Evolutionary conservation across 2,329 filamentous ascomycete species (phyloP).

Genomic region (Coniella lustricola): DNA sequence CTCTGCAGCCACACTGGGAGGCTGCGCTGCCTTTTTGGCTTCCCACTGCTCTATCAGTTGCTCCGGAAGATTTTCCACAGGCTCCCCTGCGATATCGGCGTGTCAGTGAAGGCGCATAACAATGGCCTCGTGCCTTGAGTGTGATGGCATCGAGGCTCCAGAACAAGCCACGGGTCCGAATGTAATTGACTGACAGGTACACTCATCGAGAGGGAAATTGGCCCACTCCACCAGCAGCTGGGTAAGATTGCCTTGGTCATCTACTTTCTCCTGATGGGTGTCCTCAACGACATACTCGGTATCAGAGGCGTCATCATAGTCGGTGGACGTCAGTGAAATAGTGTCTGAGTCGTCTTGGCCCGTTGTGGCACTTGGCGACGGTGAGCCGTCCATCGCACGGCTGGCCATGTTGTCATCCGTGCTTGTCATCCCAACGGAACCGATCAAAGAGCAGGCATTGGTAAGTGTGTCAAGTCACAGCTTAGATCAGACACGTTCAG

Average conservation of each 20-base stretch:
- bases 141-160: too few relatives aligned
- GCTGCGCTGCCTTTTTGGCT: slow-evolving; percentile 30
- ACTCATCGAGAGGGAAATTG: slow-evolving; percentile 48
- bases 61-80: slow-evolving; percentile 33
- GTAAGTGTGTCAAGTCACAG: too few relatives aligned
- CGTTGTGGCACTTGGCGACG: slow-evolving; percentile 15
- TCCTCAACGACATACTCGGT: slow-evolving; percentile 48
- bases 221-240: slow-evolving; percentile 60
- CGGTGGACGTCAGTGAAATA: slow-evolving; percentile 52
- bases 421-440: background rate
- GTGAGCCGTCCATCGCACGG: background rate
- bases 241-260: slow-evolving; percentile 24
- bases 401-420: background rate
- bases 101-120: background rate
- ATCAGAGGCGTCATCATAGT: slow-evolving; percentile 26
- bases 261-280: slow-evolving; percentile 40
- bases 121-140: too few relatives aligned
- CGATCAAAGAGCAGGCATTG: too few relatives aligned
- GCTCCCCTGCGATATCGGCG: slow-evolving; percentile 31
- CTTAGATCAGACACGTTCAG: too few relatives aligned
- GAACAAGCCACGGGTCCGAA: too few relatives aligned
- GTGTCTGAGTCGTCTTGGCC: slow-evolving; percentile 40
- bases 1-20: slow-evolving; percentile 24
- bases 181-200: slow-evolving; percentile 45
- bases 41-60: slow-evolving; percentile 37